Percentiles rank a stretch among this genome's conserved stretches.
Conservation (phyloP, 78 protist species). For the Dictyostelium purpureum region DNA sequence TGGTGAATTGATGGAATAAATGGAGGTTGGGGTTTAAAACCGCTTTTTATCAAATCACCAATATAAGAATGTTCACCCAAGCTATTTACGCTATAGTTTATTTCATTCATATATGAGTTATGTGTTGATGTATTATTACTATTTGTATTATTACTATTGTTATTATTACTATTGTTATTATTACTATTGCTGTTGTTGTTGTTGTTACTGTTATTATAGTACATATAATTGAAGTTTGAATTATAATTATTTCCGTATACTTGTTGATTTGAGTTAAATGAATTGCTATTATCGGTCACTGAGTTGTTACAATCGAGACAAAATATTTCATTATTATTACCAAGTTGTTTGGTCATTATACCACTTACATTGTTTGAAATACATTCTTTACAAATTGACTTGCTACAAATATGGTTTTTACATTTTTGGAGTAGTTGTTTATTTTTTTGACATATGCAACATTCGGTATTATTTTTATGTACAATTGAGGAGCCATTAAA, state of each 20-base stretch:
- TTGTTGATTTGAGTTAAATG: neutral
- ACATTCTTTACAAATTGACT: constrained; percentile 48
- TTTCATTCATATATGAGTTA: too few species aligned
- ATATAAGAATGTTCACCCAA: too few species aligned
- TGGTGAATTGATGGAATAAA: too few species aligned
- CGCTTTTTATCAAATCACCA: too few species aligned
- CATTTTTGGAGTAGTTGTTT: neutral
- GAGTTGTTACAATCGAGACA: constrained; percentile 39
- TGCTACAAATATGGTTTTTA: constrained; percentile 24
- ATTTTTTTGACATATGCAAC: constrained; percentile 13
- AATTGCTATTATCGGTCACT: neutral
- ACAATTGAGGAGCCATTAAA: neutral
- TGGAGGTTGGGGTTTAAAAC: too few species aligned
- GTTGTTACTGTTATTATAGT: neutral
- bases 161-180: neutral
- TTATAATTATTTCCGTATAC: too few species aligned
- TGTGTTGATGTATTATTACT: neutral
- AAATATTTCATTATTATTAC: too few species aligned
- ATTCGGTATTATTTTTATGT: neutral
- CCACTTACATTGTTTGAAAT: neutral
- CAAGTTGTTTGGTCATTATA: too few species aligned
- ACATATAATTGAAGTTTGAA: too few species aligned
- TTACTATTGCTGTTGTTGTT: neutral
- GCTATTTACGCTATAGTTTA: too few species aligned
- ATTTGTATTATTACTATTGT: too few species aligned